A percentile compares a stretch with the other conserved stretches of the same genome.
These are phyloP conservation scores for Fagopyrum esculentum DNA, from an alignment of 148 eudicot genomes.

Conservation along the genomic window DNA sequence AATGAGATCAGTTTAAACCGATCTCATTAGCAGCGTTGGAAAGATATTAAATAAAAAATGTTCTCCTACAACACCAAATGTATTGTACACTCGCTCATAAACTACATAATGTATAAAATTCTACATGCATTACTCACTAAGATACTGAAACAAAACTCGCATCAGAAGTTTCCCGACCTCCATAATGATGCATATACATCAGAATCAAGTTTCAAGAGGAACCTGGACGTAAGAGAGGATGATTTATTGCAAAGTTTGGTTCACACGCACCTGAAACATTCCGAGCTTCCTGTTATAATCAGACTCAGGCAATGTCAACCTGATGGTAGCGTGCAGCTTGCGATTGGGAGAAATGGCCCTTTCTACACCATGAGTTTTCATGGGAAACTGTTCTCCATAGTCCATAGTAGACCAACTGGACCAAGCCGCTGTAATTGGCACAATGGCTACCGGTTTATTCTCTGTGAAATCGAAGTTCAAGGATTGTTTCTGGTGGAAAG, in stretches of 20 bases:
- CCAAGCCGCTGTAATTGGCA: slow-evolving; percentile 32
- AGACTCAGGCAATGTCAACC: slow-evolving; percentile 71
- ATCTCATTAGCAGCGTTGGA: not conserved
- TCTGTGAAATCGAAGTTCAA: slow-evolving; percentile 76
- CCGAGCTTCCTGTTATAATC: slow-evolving; percentile 83
- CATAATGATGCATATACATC: not conserved
- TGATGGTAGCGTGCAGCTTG: slow-evolving; percentile 59
- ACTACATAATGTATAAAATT: too few relatives aligned
- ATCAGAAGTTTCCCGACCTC: not conserved
- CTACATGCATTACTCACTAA: not conserved
- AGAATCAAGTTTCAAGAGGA: not conserved
- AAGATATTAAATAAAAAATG: not conserved
- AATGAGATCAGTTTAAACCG: not conserved
- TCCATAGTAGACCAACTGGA: slow-evolving; percentile 16
- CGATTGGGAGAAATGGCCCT: slow-evolving; percentile 55
- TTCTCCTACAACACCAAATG: not conserved
- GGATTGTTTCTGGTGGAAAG: slow-evolving; percentile 41
- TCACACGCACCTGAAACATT: slow-evolving; percentile 65
- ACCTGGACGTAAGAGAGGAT: not conserved
- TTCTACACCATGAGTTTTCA: slow-evolving; percentile 18
- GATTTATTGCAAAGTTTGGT: not conserved
- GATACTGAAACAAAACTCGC: not conserved
- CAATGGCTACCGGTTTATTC: slow-evolving; percentile 58
- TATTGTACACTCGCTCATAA: too few relatives aligned
- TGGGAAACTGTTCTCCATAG: slow-evolving; percentile 26